Base-by-base conservation (phyloP, 345 rosid species). In the Dipteronia dyeriana region DNA sequence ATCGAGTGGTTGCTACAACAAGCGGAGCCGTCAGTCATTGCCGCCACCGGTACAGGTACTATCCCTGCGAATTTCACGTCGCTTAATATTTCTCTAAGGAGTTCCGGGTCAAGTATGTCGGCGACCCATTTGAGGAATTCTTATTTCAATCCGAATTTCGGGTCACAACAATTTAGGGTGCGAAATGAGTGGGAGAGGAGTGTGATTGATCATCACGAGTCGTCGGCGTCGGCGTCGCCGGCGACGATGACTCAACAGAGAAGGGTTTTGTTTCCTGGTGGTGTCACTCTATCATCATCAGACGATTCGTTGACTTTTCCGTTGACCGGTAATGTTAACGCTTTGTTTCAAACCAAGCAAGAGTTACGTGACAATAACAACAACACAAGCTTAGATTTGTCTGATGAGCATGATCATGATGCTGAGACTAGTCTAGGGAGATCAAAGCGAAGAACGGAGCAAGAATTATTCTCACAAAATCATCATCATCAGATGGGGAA, bases 11-110 rank as follows among this genome's bases (percentile, higher is more conserved):
- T 93, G 13, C 89, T 94, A 20, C 97, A 94, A 54, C 98, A 94
- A 78, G 98, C 98, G 9, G 98, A 94, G 82, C 98, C 98, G 0
- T 77, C 98, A 0, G 97, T 94, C 71, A 84, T 94, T 75, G 97
- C 95, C 7, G 98, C 98, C 75, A 94, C 98, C 9, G 98, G 98
- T 4, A 91, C 98, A 57, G 97, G 98, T 20, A 94, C 97, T 70
- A 91, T 94, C 43, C 98, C 98, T 45, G 95, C 98, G 25, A 94
- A 92, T 77, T 92, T 91, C 84, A 88, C 97, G 73, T 92, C 98
- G 60, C 93, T 94, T 62, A 94, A 94, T 75, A 91, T 92, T 81
- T 94, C 98, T 62, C 90, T 94, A 25, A 87, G 97, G 29, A 90
- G 92, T 84, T 87, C 97, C 41, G 91, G 95, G 38, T 90, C 98